A percentile compares a stretch with the other conserved stretches of the same genome.
These are phyloP conservation scores for Irpex rosettiformis DNA, from an alignment of 1,284 basidiomycete genomes.

Conservation along the genomic window DNA sequence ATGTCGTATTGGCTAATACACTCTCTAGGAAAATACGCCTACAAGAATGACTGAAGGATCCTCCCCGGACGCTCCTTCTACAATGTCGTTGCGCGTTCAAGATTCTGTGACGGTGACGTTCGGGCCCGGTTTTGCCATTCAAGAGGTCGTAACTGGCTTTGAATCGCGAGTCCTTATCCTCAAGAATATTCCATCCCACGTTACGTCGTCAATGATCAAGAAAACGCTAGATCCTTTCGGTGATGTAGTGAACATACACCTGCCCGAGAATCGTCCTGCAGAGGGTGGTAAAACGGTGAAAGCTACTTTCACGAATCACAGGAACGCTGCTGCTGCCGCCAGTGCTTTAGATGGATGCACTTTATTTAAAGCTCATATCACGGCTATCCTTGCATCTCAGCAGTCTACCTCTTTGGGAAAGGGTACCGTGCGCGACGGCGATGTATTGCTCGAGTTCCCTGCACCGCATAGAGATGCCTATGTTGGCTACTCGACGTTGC, in stretches of 20 bases:
- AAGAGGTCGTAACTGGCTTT: constrained; percentile 37
- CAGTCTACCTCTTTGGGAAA: constrained; percentile 29
- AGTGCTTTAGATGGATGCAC: constrained; percentile 39
- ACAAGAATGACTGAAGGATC: background rate
- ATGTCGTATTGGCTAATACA: too few relatives aligned
- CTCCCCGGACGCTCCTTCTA: constrained; percentile 2
- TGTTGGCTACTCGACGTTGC: constrained; percentile 50
- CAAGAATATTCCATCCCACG: constrained; percentile 25
- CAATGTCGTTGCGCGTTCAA: constrained; percentile 19
- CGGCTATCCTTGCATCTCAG: constrained; percentile 37
- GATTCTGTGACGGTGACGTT: constrained; percentile 33
- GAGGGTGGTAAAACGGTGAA: constrained; percentile 31
- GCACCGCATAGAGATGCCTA: constrained; percentile 50
- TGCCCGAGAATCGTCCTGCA: constrained; percentile 22
- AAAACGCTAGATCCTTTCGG: constrained; percentile 36
- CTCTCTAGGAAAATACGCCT: background rate
- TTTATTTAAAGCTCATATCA: constrained; percentile 37
- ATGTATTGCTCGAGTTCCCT: constrained; percentile 42
- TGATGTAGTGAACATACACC: constrained; percentile 36
- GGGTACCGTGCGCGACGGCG: constrained; percentile 40
- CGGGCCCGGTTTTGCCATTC: constrained; percentile 36
- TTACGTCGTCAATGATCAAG: constrained; percentile 17
- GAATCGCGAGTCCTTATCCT: constrained; percentile 41
- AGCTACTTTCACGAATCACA: constrained; percentile 41
- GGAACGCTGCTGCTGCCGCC: constrained; percentile 47